Evolutionary conservation across 1,284 basidiomycete genomes (phyloP).

Genomic region (Naganishia sp.): DNA sequence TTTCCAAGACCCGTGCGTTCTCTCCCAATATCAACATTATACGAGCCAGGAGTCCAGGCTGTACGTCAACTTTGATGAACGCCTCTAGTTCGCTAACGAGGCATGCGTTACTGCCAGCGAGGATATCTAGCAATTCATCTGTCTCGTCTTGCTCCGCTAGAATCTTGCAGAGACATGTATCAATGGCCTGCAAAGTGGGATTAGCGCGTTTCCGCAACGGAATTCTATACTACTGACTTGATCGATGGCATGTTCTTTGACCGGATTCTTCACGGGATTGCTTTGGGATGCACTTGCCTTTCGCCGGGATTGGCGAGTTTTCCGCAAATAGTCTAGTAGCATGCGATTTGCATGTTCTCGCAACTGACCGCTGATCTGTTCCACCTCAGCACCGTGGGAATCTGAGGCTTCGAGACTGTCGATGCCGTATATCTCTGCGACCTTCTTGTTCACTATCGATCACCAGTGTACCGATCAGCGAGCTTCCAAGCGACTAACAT

Average conservation of each 20-base stretch:
- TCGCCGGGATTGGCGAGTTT: conserved; percentile 49
- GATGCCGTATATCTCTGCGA: conserved; percentile 25
- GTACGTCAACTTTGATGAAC: conserved; percentile 59
- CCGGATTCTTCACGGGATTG: background rate
- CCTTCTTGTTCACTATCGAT: conserved; percentile 27
- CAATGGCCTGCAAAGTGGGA: conserved; percentile 62
- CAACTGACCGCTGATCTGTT: conserved; percentile 43
- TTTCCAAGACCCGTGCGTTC: conserved; percentile 64
- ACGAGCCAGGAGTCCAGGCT: conserved; percentile 66
- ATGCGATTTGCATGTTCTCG: conserved; percentile 48
- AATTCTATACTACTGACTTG: conserved; percentile 6
- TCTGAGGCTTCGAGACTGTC: conserved; percentile 1
- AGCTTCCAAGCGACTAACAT: background rate
- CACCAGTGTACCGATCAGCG: conserved; percentile 24
- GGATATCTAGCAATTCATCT: conserved; percentile 64
- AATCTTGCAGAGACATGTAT: conserved; percentile 76
- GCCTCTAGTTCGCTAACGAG: conserved; percentile 67
- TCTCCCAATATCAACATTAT: conserved; percentile 65
- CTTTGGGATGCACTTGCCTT: conserved; percentile 34
- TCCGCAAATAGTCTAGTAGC: conserved; percentile 52
- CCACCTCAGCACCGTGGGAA: conserved; percentile 43
- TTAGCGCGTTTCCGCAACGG: background rate
- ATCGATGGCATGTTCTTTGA: conserved; percentile 23
- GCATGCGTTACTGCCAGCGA: conserved; percentile 64
- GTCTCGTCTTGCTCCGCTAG: conserved; percentile 66